Evolutionary conservation across 1,139 yeast species (phyloP).

Genomic region (Suhomyces panamericanus): DNA sequence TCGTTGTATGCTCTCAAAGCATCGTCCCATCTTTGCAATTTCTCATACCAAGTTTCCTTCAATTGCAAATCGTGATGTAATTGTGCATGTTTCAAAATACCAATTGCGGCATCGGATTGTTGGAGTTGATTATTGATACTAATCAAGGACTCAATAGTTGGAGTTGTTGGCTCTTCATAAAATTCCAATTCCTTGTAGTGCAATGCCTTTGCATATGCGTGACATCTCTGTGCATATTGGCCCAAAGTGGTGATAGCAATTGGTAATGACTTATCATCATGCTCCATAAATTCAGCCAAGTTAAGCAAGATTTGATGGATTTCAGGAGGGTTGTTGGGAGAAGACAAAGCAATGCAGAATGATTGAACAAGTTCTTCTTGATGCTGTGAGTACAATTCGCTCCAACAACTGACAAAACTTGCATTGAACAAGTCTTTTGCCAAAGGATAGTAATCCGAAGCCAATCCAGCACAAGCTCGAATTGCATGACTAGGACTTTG

Average conservation of each 20-base stretch:
- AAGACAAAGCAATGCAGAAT: constrained; percentile 80
- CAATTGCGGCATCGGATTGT: constrained; percentile 97
- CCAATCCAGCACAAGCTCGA: constrained; percentile 89
- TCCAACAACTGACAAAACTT: constrained; percentile 96
- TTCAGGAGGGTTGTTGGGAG: constrained; percentile 94
- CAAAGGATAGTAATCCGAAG: constrained; percentile 83
- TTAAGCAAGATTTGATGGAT: constrained; percentile 87
- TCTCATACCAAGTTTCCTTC: constrained; percentile 97
- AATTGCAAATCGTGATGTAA: constrained; percentile 88
- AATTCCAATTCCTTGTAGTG: constrained; percentile 95
- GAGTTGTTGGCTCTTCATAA: constrained; percentile 88
- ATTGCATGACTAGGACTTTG: constrained; percentile 96
- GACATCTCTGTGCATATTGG: constrained; percentile 91
- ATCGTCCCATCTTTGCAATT: constrained; percentile 96
- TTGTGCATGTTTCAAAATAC: constrained; percentile 93
- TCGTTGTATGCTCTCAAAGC: constrained; percentile 88
- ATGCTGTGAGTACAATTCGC: constrained; percentile 85
- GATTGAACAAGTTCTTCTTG: constrained; percentile 89
- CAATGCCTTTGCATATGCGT: constrained; percentile 95
- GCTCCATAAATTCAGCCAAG: constrained; percentile 96
- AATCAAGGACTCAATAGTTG: constrained; percentile 88
- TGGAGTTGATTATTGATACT: constrained; percentile 92
- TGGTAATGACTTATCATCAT: constrained; percentile 91
- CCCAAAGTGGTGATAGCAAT: constrained; percentile 87
- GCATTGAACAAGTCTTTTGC: constrained; percentile 93